Conservation (phyloP, 148 eudicot genomes). For the Agrostemma githago region DNA sequence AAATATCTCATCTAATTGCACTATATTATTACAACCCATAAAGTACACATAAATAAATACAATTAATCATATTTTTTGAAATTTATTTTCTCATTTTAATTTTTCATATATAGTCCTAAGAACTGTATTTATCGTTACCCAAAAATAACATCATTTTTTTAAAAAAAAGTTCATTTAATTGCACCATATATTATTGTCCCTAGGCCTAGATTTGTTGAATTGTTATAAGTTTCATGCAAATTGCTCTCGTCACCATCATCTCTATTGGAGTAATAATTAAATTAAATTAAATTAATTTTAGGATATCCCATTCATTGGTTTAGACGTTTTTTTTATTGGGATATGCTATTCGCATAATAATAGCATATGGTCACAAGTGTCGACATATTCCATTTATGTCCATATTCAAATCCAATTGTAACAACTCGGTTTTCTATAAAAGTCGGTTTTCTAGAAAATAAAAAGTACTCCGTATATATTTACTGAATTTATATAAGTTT, state of each 20-base stretch:
- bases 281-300: not conserved
- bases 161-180: not conserved
- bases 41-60: no score
- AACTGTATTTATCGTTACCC: no score
- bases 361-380: slow-evolving; percentile 7
- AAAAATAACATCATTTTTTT: no score
- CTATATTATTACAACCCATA: no score
- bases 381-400: slow-evolving; percentile 16
- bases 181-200: not conserved
- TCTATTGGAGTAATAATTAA: not conserved
- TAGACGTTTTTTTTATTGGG: slow-evolving; percentile 6
- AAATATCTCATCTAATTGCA: no score
- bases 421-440: no score
- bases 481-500: no score
- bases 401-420: not conserved
- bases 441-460: no score
- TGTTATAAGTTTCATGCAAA: slow-evolving; percentile 18
- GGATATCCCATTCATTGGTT: not conserved
- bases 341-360: not conserved
- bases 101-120: no score
- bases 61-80: no score
- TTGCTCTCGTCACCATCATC: slow-evolving; percentile 13
- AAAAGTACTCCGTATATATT: no score
- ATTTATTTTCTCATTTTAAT: no score
- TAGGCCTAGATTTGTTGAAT: slow-evolving; percentile 11